Evolutionary conservation across 768 basidiomycete species (phyloP), one percentile per base, ranked within the genome.

Genomic region (Clitopilus passeckerianus): DNA sequence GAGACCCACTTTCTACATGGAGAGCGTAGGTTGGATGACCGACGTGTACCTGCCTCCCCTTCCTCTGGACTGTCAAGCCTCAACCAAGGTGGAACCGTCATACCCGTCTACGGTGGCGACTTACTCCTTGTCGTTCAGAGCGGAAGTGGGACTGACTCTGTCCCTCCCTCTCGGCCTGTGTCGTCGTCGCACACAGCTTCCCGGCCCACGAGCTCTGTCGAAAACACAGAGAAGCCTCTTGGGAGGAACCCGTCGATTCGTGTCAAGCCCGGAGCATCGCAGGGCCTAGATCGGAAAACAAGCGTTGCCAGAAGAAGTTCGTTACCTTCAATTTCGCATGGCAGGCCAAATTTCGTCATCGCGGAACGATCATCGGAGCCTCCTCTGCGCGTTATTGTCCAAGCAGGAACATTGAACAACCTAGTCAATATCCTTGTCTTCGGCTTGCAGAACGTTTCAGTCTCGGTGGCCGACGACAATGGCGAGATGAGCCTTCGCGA

Each of bases 401-500:
- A 89, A 63, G 89, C 90, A 2, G 92, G 91, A 8, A 90, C 91
- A 0, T 74, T 93, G 15, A 87, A 88, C 60, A 78, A 82, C 24
- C 76, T 94, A 1, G 87, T 93, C 9, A 84, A 86, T 43, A 80
- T 92, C 9, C 79, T 94, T 15, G 85, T 91, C 0, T 87, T 90
- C 66, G 92, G 92, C 3, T 74, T 93, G 18, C 84, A 84, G 53
- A 86, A 86, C 33, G 84, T 93, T 4, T 87, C 88, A 0, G 90
- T 92, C 0, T 87, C 89, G 0, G 88, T 91, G 4, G 85, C 92
- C 0, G 91, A 94, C 63, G 91, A 93, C 67, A 93, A 91, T 64
- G 92, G 92, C 0, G 90, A 93, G 70, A 91, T 89, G 75, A 85
- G 90, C 0, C 70, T 93, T 44, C 75, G 85, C 20, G 89, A 90